Conservation (phyloP, 1,139 yeast species). For the Taphrina flavorubra region DNA sequence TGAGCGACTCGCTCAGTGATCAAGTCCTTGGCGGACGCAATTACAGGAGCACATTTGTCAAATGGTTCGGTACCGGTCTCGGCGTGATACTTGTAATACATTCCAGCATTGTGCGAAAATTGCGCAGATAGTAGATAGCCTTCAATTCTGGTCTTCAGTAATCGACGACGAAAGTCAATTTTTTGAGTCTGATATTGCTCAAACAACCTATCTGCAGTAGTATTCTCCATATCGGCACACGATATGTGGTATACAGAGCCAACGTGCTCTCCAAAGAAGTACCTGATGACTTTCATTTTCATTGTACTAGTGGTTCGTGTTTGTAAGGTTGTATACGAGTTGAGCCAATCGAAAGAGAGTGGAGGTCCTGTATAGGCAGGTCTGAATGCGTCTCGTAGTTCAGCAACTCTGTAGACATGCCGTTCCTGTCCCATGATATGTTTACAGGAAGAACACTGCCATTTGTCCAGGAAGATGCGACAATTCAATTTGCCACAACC, state of each 20-base stretch:
- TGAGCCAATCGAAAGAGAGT: slow-evolving; percentile 4
- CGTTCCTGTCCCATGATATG: not conserved
- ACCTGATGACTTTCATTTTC: slow-evolving; percentile 1
- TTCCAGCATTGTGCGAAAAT: slow-evolving; percentile 39
- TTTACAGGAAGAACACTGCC: slow-evolving; percentile 26
- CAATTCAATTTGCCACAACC: slow-evolving; percentile 31
- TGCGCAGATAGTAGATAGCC: slow-evolving; percentile 26
- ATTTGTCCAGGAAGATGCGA: slow-evolving; percentile 32
- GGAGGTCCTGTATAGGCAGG: slow-evolving; percentile 12
- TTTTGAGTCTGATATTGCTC: slow-evolving; percentile 22
- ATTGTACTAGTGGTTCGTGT: not conserved
- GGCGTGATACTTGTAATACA: slow-evolving; percentile 25
- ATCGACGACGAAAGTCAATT: slow-evolving; percentile 28
- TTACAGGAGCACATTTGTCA: slow-evolving; percentile 18
- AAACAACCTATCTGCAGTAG: slow-evolving; percentile 22
- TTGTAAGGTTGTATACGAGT: not conserved
- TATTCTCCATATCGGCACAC: not conserved
- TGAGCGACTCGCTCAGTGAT: slow-evolving; percentile 1
- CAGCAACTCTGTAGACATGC: not conserved
- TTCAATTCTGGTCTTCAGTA: slow-evolving; percentile 12
- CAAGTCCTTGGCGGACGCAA: slow-evolving; percentile 7
- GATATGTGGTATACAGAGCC: slow-evolving; percentile 33
- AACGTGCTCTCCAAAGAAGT: not conserved
- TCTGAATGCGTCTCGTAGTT: slow-evolving; percentile 16
- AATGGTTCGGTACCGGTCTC: slow-evolving; percentile 24